Evolutionary conservation across 1,139 yeast species (phyloP).

Genomic region (Yamadazyma triangularis): DNA sequence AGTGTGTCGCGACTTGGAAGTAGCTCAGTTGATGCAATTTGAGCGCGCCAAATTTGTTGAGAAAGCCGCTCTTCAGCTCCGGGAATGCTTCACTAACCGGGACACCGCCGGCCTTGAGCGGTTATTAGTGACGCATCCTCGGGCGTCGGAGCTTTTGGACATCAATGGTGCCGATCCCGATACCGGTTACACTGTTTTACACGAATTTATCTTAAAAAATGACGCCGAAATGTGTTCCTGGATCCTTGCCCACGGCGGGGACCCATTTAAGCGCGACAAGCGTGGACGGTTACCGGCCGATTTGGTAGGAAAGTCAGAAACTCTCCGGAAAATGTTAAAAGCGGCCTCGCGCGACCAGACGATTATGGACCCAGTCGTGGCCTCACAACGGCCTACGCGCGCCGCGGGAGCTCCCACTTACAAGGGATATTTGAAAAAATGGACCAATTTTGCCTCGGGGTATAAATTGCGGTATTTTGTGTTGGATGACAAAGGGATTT

Average conservation of each 20-base stretch:
- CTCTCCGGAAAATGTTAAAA: constrained; percentile 61
- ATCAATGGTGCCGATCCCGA: constrained; percentile 94
- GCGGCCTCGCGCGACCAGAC: constrained; percentile 81
- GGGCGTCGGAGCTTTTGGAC: constrained; percentile 80
- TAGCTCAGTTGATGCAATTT: constrained; percentile 69
- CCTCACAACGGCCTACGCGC: constrained; percentile 30
- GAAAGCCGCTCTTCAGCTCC: constrained; percentile 62
- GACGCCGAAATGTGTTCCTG: constrained; percentile 86
- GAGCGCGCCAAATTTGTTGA: constrained; percentile 83
- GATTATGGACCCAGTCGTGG: constrained; percentile 60
- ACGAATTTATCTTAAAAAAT: constrained; percentile 76
- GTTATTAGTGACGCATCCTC: constrained; percentile 57
- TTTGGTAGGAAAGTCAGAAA: constrained; percentile 50
- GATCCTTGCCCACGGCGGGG: constrained; percentile 90
- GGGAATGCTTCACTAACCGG: constrained; percentile 63
- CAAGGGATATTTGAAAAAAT: constrained; percentile 87
- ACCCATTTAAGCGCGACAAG: constrained; percentile 85
- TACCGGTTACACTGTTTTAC: constrained; percentile 89
- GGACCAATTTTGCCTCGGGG: constrained; percentile 97
- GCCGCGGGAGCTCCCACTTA: constrained; percentile 64
- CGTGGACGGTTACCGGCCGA: constrained; percentile 83
- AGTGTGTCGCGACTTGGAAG: constrained; percentile 54
- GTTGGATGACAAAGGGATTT: constrained; percentile 71
- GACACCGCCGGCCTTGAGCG: constrained; percentile 65
- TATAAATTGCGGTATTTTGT: constrained; percentile 92